Percentiles rank a stretch among this genome's conserved stretches.
These are phyloP conservation scores for Chrysochromulina tobinii DNA, from an alignment of 78 protist genomes.

Conservation along the genomic window DNA sequence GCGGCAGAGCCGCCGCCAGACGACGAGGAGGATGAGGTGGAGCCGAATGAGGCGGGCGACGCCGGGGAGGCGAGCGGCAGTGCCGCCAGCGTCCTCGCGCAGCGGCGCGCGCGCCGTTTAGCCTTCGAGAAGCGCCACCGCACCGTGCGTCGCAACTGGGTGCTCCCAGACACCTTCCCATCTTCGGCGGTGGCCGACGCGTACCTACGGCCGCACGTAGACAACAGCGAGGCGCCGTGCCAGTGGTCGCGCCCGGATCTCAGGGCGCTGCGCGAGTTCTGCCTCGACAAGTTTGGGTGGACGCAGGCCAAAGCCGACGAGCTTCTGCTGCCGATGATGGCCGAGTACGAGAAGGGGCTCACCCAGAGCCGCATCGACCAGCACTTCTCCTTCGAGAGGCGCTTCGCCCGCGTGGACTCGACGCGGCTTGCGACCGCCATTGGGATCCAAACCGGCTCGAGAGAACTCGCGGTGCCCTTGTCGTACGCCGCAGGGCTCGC, in stretches of 20 bases:
- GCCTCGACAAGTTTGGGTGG: slow-evolving; percentile 27
- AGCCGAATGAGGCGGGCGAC: neutral
- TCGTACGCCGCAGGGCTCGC: too few species aligned
- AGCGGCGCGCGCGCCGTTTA: neutral
- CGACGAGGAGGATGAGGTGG: neutral
- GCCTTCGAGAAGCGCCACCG: neutral
- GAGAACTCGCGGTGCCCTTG: too few species aligned
- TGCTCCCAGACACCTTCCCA: neutral
- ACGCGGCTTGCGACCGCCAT: neutral
- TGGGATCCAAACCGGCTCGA: neutral
- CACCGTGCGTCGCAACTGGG: neutral
- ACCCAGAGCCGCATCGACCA: neutral
- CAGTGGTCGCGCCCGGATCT: neutral
- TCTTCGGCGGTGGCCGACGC: neutral
- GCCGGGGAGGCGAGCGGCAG: neutral
- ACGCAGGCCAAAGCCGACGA: neutral
- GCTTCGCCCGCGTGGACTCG: neutral
- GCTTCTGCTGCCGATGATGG: neutral
- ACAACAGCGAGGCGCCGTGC: neutral
- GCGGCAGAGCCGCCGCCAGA: neutral
- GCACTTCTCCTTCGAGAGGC: neutral
- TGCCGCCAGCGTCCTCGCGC: neutral
- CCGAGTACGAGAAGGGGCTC: neutral
- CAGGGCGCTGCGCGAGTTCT: neutral
- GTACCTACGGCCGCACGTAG: neutral